phyloP scores from a whole-genome alignment of 768 basidiomycete species.

The Cystofilobasidium macerans region DNA sequence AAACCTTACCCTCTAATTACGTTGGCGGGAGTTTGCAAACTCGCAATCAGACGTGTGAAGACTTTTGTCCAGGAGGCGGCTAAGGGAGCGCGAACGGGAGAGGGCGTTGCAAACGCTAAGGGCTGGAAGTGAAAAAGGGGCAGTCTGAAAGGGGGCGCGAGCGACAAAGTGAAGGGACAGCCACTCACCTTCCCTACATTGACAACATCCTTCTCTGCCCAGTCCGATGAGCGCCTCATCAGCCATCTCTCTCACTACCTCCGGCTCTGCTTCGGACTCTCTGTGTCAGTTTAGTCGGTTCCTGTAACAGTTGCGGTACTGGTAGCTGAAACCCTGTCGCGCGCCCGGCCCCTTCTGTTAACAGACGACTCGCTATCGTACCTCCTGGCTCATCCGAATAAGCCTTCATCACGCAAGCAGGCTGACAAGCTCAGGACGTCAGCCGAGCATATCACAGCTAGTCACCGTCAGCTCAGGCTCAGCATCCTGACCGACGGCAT shows the following conservation, averaged over 20 bases:
- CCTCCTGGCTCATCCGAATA: constrained; percentile 22
- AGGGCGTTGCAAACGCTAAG: no score
- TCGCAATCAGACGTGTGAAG: no score
- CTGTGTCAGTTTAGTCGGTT: neutral
- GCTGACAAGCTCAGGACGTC: neutral
- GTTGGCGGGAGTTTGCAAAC: no score
- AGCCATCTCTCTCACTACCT: constrained; percentile 10
- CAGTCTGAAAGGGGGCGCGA: no score
- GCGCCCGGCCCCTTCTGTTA: neutral
- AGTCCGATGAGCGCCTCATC: constrained; percentile 14
- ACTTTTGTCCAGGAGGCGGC: no score
- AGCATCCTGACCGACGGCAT: constrained; percentile 13
- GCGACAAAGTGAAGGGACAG: no score
- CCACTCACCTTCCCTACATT: neutral
- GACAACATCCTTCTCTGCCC: neutral
- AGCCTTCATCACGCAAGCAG: constrained; percentile 9
- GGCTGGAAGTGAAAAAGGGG: no score
- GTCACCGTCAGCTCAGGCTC: constrained; percentile 4
- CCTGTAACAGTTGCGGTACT: neutral
- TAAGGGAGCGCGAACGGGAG: no score
- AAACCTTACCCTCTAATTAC: no score
- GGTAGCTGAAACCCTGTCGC: neutral
- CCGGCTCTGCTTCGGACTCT: constrained; percentile 2
- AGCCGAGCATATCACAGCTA: constrained; percentile 6
- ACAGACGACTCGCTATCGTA: constrained; percentile 18